Conservation (phyloP, 805 yeast genomes). For the Nakazawaea ambrosiae region DNA sequence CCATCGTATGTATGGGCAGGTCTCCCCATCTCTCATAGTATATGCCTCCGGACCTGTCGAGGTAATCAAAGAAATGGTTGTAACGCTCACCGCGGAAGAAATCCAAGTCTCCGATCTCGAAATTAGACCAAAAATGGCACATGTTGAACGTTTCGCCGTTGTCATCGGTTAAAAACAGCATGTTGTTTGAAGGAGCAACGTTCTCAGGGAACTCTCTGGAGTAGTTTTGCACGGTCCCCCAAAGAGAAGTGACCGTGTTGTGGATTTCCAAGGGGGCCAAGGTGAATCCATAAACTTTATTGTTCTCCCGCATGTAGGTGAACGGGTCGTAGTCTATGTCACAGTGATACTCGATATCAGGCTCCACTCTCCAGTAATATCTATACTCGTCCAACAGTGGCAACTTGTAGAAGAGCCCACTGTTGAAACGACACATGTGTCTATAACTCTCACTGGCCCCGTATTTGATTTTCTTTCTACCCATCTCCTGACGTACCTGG, state of each 20-base stretch:
- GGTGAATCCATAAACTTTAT: slow-evolving; percentile 44
- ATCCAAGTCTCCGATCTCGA: slow-evolving; percentile 46
- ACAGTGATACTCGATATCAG: slow-evolving; percentile 48
- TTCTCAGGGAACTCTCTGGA: slow-evolving; percentile 36
- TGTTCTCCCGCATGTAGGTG: slow-evolving; percentile 30
- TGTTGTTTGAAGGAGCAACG: slow-evolving; percentile 39
- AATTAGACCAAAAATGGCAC: slow-evolving; percentile 64
- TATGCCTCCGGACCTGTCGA: slow-evolving; percentile 43
- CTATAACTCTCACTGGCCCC: slow-evolving; percentile 47
- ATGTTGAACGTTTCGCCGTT: slow-evolving; percentile 36
- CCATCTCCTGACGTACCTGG: slow-evolving; percentile 37
- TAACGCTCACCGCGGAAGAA: slow-evolving; percentile 41
- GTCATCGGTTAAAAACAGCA: slow-evolving; percentile 42
- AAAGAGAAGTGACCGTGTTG: slow-evolving; percentile 44
- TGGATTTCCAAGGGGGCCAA: slow-evolving; percentile 45
- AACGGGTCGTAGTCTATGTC: slow-evolving; percentile 53
- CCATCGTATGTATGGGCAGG: slow-evolving; percentile 26
- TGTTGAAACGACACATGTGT: slow-evolving; percentile 70
- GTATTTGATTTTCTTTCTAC: slow-evolving; percentile 30
- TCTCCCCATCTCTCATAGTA: slow-evolving; percentile 60
- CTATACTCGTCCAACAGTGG: slow-evolving; percentile 37
- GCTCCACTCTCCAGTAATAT: slow-evolving; percentile 59
- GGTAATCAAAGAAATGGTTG: slow-evolving; percentile 34
- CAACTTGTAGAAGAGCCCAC: slow-evolving; percentile 52
- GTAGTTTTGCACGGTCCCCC: slow-evolving; percentile 41